Conservation (phyloP, 441 rosid genomes). For the Flueggea neowawraea region DNA sequence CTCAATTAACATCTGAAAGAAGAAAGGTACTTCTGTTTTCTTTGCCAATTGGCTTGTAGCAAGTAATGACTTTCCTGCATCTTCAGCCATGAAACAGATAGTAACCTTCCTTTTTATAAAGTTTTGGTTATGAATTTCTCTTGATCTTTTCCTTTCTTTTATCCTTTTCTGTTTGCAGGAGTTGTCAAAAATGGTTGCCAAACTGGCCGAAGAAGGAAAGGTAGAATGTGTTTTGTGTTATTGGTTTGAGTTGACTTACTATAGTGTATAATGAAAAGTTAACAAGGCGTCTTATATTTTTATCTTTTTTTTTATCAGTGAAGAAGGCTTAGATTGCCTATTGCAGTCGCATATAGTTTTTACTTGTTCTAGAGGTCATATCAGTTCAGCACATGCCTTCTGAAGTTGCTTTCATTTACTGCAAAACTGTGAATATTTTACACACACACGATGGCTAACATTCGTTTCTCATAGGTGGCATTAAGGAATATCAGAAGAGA, state of each 20-base stretch:
- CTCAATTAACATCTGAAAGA: slow-evolving; percentile 84
- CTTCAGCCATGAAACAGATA: not conserved
- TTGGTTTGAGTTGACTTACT: not conserved
- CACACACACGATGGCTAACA: slow-evolving; percentile 6
- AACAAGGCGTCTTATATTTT: not conserved
- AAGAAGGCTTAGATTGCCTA: too few species aligned
- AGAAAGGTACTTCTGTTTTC: slow-evolving; percentile 59
- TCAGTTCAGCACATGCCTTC: not conserved
- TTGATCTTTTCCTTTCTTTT: not conserved
- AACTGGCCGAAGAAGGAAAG: slow-evolving; percentile 91
- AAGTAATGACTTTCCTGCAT: not conserved
- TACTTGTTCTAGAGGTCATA: too few species aligned
- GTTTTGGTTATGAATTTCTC: slow-evolving; percentile 2
- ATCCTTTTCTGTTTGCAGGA: slow-evolving; percentile 39
- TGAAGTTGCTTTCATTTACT: not conserved
- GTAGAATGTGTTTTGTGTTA: slow-evolving; percentile 27
- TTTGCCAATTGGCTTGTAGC: not conserved
- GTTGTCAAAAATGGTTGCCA: slow-evolving; percentile 78
- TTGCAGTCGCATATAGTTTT: too few species aligned
- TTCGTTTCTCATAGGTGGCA: slow-evolving; percentile 54
- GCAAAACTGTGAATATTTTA: not conserved
- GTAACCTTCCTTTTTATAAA: not conserved
- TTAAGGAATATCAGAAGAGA: slow-evolving; percentile 93
- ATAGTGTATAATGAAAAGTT: not conserved
- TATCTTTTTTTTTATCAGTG: not conserved